Conservation (phyloP, 768 basidiomycete species). For the Lyophyllum atratum region DNA sequence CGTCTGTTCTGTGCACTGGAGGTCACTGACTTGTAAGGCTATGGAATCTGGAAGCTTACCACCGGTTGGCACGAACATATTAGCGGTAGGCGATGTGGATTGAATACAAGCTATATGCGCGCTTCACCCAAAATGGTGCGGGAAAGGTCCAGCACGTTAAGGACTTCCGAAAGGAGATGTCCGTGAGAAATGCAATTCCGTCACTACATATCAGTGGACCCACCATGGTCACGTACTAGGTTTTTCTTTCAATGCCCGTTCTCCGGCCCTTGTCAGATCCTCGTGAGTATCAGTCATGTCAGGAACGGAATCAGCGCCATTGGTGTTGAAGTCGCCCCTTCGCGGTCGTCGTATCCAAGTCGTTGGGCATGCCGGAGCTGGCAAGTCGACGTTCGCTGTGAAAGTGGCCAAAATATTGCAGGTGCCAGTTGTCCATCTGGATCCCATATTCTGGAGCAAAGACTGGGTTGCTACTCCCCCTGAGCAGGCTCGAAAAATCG, state of each 20-base stretch:
- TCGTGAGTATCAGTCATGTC: too few species aligned
- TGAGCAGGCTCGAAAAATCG: not conserved
- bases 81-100: not conserved
- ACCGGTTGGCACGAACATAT: not conserved
- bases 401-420: not conserved
- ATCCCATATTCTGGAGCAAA: constrained; percentile 1
- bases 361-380: constrained; percentile 2
- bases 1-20: not conserved
- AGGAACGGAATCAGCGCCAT: too few species aligned
- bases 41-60: not conserved
- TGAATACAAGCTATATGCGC: not conserved
- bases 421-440: not conserved
- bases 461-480: not conserved
- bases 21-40: not conserved
- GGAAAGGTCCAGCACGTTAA: too few species aligned
- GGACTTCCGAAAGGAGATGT: too few species aligned
- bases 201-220: too few species aligned
- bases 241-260: too few species aligned
- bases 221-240: too few species aligned
- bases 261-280: too few species aligned
- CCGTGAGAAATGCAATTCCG: too few species aligned
- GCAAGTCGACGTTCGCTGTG: not conserved
- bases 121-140: too few species aligned
- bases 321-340: not conserved
- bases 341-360: not conserved